Percentiles rank a stretch among this genome's conserved stretches.
phyloP scores from a whole-genome alignment of 805 yeast species.

The Yarrowia porcina region DNA sequence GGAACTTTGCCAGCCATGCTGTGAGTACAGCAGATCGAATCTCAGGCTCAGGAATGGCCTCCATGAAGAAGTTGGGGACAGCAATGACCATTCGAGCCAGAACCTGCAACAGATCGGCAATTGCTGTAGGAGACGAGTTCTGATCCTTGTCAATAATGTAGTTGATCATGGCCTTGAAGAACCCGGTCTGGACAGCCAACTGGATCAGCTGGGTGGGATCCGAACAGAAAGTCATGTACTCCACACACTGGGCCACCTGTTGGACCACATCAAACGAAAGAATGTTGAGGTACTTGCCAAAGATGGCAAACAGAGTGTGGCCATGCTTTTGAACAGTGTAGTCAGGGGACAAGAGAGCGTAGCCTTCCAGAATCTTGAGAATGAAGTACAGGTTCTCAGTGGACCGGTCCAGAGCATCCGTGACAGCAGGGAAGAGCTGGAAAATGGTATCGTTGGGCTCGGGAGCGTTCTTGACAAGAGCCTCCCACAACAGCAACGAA shows the following conservation, averaged over 20 bases:
- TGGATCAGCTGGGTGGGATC: constrained; percentile 22
- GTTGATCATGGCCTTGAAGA: constrained; percentile 27
- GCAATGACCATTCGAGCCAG: constrained; percentile 34
- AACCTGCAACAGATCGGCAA: constrained; percentile 33
- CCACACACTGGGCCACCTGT: constrained; percentile 33
- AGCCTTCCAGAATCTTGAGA: constrained; percentile 39
- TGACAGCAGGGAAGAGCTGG: constrained; percentile 49
- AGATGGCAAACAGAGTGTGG: constrained; percentile 18
- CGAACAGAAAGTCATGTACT: constrained; percentile 31
- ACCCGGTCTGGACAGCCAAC: constrained; percentile 27
- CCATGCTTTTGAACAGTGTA: constrained; percentile 24
- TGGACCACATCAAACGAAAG: constrained; percentile 29
- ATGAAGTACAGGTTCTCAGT: constrained; percentile 45
- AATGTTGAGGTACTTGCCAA: constrained; percentile 26
- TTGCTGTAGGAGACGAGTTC: constrained; percentile 36
- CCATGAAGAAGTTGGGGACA: constrained; percentile 30
- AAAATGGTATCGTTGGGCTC: constrained; percentile 42
- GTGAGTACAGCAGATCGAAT: constrained; percentile 1
- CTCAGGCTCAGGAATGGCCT: constrained; percentile 26
- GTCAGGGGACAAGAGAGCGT: constrained; percentile 36
- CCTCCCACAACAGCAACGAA: constrained; percentile 81
- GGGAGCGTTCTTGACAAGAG: constrained; percentile 62
- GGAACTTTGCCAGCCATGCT: constrained; percentile 39
- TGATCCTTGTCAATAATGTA: constrained; percentile 12
- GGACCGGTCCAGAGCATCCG: constrained; percentile 59